These are phyloP conservation scores for Carpinus fangiana DNA, from an alignment of 306 rosid species.

Conservation along the genomic window DNA sequence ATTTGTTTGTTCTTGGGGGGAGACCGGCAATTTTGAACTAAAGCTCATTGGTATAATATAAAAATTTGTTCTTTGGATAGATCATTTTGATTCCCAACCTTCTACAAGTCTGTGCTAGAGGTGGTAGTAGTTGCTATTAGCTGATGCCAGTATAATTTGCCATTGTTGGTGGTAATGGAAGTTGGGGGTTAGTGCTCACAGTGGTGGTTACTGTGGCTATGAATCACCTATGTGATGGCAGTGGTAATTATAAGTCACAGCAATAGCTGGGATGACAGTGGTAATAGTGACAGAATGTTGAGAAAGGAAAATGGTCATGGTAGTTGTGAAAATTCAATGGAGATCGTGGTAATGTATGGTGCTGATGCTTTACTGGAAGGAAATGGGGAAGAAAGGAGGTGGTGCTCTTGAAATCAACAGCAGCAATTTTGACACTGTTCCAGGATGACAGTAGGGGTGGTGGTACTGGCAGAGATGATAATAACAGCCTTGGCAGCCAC, in stretches of 20 bases:
- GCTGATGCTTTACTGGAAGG: neutral
- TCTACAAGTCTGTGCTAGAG: neutral
- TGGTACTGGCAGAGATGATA: neutral
- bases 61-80: neutral
- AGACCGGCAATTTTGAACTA: neutral
- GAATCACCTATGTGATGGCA: too few relatives aligned
- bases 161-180: neutral
- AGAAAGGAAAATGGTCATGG: neutral
- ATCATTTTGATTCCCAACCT: neutral
- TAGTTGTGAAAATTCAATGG: neutral
- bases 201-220: neutral
- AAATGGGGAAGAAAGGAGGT: slow-evolving; percentile 4
- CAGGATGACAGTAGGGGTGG: neutral
- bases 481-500: neutral
- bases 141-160: neutral
- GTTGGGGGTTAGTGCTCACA: neutral
- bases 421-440: neutral
- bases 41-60: neutral
- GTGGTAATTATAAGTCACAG: neutral
- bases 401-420: neutral
- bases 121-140: neutral
- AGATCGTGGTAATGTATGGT: neutral
- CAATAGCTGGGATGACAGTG: neutral
- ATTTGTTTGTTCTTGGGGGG: neutral
- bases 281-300: neutral